These are phyloP conservation scores for Lachnellula occidentalis DNA, from an alignment of 2,329 filamentous ascomycete species.

Conservation along the genomic window DNA sequence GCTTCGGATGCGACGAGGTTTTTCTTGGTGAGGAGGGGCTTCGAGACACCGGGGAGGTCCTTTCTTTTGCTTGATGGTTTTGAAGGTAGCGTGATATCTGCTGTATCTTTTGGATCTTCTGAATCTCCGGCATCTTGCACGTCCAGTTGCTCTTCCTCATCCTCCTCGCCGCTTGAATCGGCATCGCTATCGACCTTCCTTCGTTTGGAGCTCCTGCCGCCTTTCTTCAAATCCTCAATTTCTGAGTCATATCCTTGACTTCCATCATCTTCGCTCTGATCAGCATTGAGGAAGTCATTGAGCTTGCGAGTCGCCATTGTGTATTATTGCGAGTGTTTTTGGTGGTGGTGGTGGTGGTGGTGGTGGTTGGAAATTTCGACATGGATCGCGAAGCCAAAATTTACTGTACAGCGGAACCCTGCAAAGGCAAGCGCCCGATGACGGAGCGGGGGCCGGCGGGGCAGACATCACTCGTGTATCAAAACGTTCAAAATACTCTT, in stretches of 20 bases:
- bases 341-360: neutral
- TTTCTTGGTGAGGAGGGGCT: slow-evolving; percentile 57
- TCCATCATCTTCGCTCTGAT: slow-evolving; percentile 47
- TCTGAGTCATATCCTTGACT: slow-evolving; percentile 62
- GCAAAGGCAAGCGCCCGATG: neutral
- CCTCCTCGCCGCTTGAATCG: slow-evolving; percentile 37
- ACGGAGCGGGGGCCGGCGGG: neutral
- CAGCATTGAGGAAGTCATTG: slow-evolving; percentile 64
- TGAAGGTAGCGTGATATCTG: slow-evolving; percentile 3
- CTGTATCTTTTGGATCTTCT: slow-evolving; percentile 18
- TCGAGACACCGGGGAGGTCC: slow-evolving; percentile 45
- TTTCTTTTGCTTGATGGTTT: slow-evolving; percentile 26
- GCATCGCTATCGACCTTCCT: slow-evolving; percentile 47
- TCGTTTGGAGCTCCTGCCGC: slow-evolving; percentile 56
- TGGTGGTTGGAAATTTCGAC: neutral
- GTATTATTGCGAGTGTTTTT: slow-evolving; percentile 1
- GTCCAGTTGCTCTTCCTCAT: slow-evolving; percentile 24
- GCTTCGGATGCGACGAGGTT: slow-evolving; percentile 61
- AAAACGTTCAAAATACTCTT: slow-evolving; percentile 1
- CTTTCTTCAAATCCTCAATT: slow-evolving; percentile 58
- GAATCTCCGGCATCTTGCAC: slow-evolving; percentile 24
- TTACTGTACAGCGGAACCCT: neutral
- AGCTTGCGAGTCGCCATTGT: slow-evolving; percentile 63
- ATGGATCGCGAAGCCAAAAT: slow-evolving; percentile 1
- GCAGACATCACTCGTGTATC: neutral